Evolutionary conservation across 352 stramenopile genomes (phyloP), one percentile per base, ranked within the genome.

Genomic region (Phytophthora cactorum): DNA sequence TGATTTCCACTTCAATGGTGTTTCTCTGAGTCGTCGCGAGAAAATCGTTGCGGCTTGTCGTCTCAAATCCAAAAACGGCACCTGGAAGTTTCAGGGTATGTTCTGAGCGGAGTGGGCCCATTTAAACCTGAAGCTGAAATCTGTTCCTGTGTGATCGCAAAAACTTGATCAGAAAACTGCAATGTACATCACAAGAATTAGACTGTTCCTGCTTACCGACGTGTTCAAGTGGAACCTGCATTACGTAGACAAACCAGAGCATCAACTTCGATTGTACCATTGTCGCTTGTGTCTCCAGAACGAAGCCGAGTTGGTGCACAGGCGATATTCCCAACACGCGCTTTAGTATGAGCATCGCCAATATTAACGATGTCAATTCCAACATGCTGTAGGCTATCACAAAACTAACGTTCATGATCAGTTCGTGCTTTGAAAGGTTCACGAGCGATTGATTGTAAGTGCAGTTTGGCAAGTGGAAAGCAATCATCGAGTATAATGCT

Each of bases 271-370:
- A 32, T 27, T 76, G 66, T 9, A 82, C 49, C 2, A 63, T 49
- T 2, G 51, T 25, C 1, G 32, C 28, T 41, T 75, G 71, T 0
- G 59, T 76, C 25, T 79, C 71, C 14, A 79, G 25, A 12, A 82
- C 64, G 38, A 82, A 82, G 0, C 63, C 70, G 0, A 78, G 49
- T 15, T 77, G 61, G 32, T 75, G 63, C 3, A 79, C 52, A 0
- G 54, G 43, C 4, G 43, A 46, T 34, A 79, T 50, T 5, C 60
- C 41, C 14, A 68, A 59, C 10, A 52, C 58, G 9, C 59, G 65
- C 15, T 60, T 50, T 14, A 73, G 45, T 5, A 73, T 31, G 1
- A 59, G 11, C 54, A 65, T 59, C 15, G 47, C 54, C 31, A 59
- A 6, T 8, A 70, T 39, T 14, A 70, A 15, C 6, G 55, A 60